phyloP scores from a whole-genome alignment of 2,329 filamentous ascomycete genomes.

The Apiospora sp. region DNA sequence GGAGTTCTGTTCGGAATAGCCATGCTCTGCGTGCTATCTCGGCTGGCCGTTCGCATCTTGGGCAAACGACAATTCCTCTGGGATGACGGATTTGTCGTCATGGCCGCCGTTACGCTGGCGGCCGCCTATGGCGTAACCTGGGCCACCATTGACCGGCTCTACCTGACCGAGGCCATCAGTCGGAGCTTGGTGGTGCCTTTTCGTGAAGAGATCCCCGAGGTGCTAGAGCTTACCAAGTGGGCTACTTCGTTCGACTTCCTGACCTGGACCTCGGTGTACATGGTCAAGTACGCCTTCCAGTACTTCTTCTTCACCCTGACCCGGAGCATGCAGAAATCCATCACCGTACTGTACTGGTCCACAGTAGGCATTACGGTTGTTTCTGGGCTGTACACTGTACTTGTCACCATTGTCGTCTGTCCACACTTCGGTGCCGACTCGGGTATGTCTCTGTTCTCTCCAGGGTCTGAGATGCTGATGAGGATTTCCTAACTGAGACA shows the following conservation, averaged over 20 bases:
- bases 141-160: neutral
- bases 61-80: neutral
- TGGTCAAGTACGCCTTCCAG: constrained; percentile 10
- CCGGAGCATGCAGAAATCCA: neutral
- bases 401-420: neutral
- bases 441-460: neutral
- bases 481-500: neutral
- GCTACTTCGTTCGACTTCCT: neutral
- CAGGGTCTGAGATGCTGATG: neutral
- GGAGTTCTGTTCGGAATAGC: neutral
- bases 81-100: neutral
- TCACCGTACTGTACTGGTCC: neutral
- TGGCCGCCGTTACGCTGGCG: neutral
- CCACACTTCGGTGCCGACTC: neutral
- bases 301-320: constrained; percentile 2
- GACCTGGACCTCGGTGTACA: constrained; percentile 12
- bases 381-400: neutral
- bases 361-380: neutral
- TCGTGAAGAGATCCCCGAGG: neutral
- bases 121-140: neutral
- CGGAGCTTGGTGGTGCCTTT: neutral
- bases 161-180: neutral
- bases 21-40: neutral
- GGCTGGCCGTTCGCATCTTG: neutral
- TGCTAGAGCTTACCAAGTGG: constrained; percentile 1